Evolutionary conservation across 2,329 filamentous ascomycete genomes (phyloP).

Genomic region (Coniella lustricola): DNA sequence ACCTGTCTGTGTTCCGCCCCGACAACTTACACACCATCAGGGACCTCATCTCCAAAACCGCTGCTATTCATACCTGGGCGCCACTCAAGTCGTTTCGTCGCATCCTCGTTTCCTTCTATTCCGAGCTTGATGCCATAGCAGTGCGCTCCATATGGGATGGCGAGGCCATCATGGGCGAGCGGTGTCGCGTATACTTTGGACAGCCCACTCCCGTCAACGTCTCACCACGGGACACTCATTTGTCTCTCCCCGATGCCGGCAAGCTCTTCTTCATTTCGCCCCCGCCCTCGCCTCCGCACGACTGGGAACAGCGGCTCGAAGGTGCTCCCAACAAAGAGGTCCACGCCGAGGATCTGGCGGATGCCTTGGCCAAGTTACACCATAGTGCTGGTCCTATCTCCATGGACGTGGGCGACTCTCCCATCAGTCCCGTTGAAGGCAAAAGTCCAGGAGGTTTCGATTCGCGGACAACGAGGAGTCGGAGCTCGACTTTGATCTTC

Average conservation of each 20-base stretch:
- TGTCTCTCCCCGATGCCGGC: conserved; percentile 60
- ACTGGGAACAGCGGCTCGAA: conserved; percentile 62
- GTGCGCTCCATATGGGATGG: conserved; percentile 70
- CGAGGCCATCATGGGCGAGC: conserved; percentile 63
- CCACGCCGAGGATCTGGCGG: conserved; percentile 61
- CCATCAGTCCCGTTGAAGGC: conserved; percentile 23
- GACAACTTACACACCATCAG: conserved; percentile 69
- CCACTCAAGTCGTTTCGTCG: conserved; percentile 77
- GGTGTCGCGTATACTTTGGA: conserved; percentile 63
- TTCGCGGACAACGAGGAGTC: conserved; percentile 35
- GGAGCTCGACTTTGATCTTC: conserved; percentile 61
- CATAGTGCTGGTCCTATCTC: conserved; percentile 27
- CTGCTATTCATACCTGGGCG: conserved; percentile 68
- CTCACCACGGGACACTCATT: conserved; percentile 43
- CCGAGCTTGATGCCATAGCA: conserved; percentile 59
- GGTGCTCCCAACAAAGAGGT: conserved; percentile 65
- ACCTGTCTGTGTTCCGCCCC: conserved; percentile 65
- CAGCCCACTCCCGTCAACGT: conserved; percentile 50
- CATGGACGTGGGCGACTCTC: conserved; percentile 20
- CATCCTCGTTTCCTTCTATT: conserved; percentile 73
- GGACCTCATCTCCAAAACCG: conserved; percentile 61
- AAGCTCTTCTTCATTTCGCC: conserved; percentile 70
- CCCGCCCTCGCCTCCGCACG: conserved; percentile 60
- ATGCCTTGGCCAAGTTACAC: conserved; percentile 56
- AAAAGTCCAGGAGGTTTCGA: conserved; percentile 17